Percentiles rank a stretch among this genome's conserved stretches.
These are phyloP conservation scores for Schizochytrium sp. DNA, from an alignment of 108 stramenopile genomes.

Conservation along the genomic window DNA sequence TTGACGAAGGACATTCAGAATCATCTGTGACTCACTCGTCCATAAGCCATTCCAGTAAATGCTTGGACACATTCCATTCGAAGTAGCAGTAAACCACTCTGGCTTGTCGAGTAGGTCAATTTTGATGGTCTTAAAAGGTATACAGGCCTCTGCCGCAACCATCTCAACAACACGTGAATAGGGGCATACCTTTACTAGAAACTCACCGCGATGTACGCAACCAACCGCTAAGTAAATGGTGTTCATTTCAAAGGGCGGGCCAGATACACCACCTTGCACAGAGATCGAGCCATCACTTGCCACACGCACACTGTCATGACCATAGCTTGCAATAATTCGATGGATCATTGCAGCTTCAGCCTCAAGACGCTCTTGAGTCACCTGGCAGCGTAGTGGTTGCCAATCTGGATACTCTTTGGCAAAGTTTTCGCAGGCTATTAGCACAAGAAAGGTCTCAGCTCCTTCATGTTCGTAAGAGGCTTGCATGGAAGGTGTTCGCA, in stretches of 20 bases:
- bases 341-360: background rate
- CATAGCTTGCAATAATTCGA: background rate
- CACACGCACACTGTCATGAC: background rate
- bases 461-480: background rate
- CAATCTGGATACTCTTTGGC: background rate
- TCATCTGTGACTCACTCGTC: background rate
- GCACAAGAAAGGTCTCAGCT: background rate
- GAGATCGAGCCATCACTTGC: background rate
- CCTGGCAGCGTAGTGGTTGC: constrained; percentile 7
- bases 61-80: background rate
- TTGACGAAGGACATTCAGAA: background rate
- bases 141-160: background rate
- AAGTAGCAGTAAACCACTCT: background rate
- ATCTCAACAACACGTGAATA: constrained; percentile 21
- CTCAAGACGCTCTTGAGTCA: background rate
- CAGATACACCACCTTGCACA: background rate
- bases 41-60: constrained; percentile 23
- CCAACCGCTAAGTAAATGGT: background rate
- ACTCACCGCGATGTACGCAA: constrained; percentile 29
- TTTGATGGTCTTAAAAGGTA: background rate
- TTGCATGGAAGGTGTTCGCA: background rate
- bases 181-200: background rate
- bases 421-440: background rate
- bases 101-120: background rate
- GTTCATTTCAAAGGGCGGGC: constrained; percentile 17